These are phyloP conservation scores for Quercus tomentella DNA, from an alignment of 331 rosid genomes.

Conservation along the genomic window DNA sequence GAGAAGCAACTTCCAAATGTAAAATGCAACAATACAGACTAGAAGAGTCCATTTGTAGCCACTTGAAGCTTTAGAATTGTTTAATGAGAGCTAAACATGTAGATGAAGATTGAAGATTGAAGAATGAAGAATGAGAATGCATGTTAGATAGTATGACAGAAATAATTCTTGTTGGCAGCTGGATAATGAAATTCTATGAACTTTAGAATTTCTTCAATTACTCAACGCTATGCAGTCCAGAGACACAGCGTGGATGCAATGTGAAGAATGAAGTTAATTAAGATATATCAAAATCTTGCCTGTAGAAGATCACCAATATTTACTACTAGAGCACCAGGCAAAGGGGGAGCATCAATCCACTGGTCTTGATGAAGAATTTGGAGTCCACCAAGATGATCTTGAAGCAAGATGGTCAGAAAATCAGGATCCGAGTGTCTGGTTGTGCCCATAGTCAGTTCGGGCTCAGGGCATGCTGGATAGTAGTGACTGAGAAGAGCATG, in stretches of 20 bases:
- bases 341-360: slow-evolving; percentile 48
- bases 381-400: slow-evolving; percentile 65
- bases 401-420: slow-evolving; percentile 37
- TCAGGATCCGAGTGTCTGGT: slow-evolving; percentile 20
- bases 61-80: no score
- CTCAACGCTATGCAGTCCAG: neutral
- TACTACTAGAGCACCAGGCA: slow-evolving; percentile 35
- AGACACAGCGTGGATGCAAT: no score
- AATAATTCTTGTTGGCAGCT: no score
- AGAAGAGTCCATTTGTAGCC: no score
- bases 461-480: slow-evolving; percentile 39
- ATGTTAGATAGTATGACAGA: no score
- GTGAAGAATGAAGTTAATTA: no score
- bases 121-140: no score
- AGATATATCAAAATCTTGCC: slow-evolving; percentile 19
- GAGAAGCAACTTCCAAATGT: no score
- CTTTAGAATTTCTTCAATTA: neutral
- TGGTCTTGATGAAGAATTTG: slow-evolving; percentile 40
- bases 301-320: slow-evolving; percentile 39
- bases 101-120: no score
- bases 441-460: slow-evolving; percentile 21
- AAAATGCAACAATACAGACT: no score
- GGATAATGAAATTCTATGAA: no score
- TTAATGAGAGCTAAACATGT: no score
- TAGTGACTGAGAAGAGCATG: slow-evolving; percentile 17